These are phyloP conservation scores for Mycena leptocephala DNA, from an alignment of 768 basidiomycete genomes.

Conservation along the genomic window DNA sequence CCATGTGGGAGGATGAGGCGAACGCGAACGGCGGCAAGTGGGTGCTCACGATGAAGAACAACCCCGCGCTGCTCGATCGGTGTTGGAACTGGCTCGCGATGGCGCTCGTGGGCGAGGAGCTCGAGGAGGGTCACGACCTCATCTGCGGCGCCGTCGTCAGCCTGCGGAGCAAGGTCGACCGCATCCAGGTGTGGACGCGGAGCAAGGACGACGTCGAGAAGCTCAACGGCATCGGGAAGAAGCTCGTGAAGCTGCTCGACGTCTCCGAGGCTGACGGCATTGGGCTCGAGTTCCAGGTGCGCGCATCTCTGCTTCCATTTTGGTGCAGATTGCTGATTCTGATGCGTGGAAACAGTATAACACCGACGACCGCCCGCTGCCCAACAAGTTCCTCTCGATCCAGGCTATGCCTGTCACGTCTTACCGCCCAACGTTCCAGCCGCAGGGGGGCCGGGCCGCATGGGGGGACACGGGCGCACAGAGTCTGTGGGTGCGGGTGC, in stretches of 20 bases:
- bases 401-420: constrained; percentile 78
- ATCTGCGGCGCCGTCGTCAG: constrained; percentile 93
- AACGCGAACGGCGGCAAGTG: constrained; percentile 96
- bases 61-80: constrained; percentile 83
- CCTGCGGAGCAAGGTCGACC: constrained; percentile 87
- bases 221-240: constrained; percentile 89
- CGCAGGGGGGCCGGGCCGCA: constrained; percentile 37
- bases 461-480: constrained; percentile 44
- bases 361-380: constrained; percentile 87
- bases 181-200: constrained; percentile 94
- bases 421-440: constrained; percentile 78
- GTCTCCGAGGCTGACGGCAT: constrained; percentile 89
- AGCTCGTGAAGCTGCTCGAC: constrained; percentile 86
- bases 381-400: constrained; percentile 88
- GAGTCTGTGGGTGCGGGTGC: constrained; percentile 31
- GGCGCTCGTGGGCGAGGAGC: constrained; percentile 91
- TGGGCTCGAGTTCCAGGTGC: constrained; percentile 92
- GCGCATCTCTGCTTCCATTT: constrained; percentile 37
- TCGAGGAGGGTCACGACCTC: constrained; percentile 79
- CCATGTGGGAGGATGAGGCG: constrained; percentile 97
- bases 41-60: constrained; percentile 94
- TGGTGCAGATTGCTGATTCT: background rate
- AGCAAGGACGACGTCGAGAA: constrained; percentile 89
- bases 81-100: constrained; percentile 94
- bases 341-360: constrained; percentile 71